A percentile compares a stretch with the other conserved stretches of the same genome.
phyloP scores from a whole-genome alignment of 108 stramenopile genomes.

The Cylindrotheca fusiformis region DNA sequence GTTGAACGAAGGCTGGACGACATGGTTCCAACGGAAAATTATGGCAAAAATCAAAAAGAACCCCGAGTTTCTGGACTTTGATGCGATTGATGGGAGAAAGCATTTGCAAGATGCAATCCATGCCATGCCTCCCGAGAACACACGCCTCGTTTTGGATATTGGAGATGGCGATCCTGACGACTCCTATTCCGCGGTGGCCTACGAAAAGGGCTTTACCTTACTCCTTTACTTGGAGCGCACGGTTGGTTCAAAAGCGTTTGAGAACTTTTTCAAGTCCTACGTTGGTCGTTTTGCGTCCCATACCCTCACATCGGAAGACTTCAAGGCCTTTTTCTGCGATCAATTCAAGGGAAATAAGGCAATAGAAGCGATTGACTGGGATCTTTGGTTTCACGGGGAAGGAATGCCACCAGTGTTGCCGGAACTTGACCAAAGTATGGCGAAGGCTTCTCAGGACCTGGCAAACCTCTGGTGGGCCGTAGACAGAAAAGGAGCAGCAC shows the following conservation, averaged over 20 bases:
- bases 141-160: conserved; percentile 70
- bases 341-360: conserved; percentile 44
- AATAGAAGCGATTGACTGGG: conserved; percentile 68
- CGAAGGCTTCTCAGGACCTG: conserved; percentile 63
- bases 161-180: conserved; percentile 96
- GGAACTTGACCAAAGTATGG: conserved; percentile 71
- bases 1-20: conserved; percentile 99
- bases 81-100: conserved; percentile 79
- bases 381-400: conserved; percentile 74
- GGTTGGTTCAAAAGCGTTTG: conserved; percentile 82
- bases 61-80: conserved; percentile 78
- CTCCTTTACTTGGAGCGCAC: conserved; percentile 78
- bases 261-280: conserved; percentile 87
- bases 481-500: conserved; percentile 28
- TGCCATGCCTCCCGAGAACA: conserved; percentile 63
- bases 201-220: conserved; percentile 87
- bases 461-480: conserved; percentile 67
- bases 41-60: conserved; percentile 76
- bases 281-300: conserved; percentile 68
- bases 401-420: conserved; percentile 84
- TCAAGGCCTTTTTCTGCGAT: conserved; percentile 67
- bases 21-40: conserved; percentile 96
- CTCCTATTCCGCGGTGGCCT: conserved; percentile 85
- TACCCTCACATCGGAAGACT: conserved; percentile 76
- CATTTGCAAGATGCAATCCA: conserved; percentile 58